Conservation (phyloP, 2,329 filamentous ascomycete species). For the Rhexocercosporidium sp. region DNA sequence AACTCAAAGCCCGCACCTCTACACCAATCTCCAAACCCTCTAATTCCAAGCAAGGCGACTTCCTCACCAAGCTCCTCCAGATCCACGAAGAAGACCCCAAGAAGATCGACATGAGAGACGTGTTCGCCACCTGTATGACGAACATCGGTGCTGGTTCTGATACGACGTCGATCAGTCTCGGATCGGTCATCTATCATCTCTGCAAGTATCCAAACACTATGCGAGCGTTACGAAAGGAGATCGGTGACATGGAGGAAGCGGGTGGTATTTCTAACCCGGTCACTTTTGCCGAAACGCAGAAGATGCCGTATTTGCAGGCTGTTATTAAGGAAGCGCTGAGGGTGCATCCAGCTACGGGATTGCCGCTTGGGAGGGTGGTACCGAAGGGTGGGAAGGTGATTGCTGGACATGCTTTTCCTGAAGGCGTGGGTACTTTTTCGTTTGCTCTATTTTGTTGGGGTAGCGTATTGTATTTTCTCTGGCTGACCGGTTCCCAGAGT, state of each 20-base stretch:
- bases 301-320: slow-evolving; percentile 58
- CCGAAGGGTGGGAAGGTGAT: slow-evolving; percentile 51
- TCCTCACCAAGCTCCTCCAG: slow-evolving; percentile 47
- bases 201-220: slow-evolving; percentile 40
- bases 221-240: slow-evolving; percentile 40
- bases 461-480: not conserved
- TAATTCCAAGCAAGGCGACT: slow-evolving; percentile 40
- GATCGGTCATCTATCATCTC: slow-evolving; percentile 50
- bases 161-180: slow-evolving; percentile 55
- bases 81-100: slow-evolving; percentile 49
- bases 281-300: slow-evolving; percentile 40
- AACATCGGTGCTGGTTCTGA: slow-evolving; percentile 49
- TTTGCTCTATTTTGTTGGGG: too few species aligned
- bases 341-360: slow-evolving; percentile 50
- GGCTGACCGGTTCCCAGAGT: slow-evolving; percentile 12
- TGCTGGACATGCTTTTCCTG: slow-evolving; percentile 48
- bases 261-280: slow-evolving; percentile 33
- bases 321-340: slow-evolving; percentile 53
- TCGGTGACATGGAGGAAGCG: slow-evolving; percentile 31
- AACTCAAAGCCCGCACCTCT: not conserved
- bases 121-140: slow-evolving; percentile 36
- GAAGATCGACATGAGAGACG: slow-evolving; percentile 47
- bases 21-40: slow-evolving; percentile 14
- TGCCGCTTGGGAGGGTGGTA: slow-evolving; percentile 54
- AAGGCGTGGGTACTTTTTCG: slow-evolving; percentile 39